Conservation (phyloP, 768 basidiomycete genomes). For the Infundibulicybe gibba region DNA sequence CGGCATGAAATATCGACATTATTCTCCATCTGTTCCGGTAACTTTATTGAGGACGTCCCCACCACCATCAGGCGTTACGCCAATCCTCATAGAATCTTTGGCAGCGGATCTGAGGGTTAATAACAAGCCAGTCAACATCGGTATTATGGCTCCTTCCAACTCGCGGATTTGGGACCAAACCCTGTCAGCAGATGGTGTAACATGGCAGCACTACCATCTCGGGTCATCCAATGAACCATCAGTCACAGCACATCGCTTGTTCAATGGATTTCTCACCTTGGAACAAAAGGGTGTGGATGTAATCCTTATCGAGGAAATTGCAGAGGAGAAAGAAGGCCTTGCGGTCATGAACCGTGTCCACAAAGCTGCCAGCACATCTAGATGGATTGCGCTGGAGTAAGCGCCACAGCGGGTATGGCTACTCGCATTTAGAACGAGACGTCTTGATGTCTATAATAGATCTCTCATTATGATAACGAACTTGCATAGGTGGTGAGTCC, state of each 20-base stretch:
- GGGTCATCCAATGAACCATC: conserved; percentile 55
- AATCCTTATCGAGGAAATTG: conserved; percentile 83
- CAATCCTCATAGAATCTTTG: conserved; percentile 29
- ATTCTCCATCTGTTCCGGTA: conserved; percentile 88
- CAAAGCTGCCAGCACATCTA: conserved; percentile 76
- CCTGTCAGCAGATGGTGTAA: conserved; percentile 30
- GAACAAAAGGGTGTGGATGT: conserved; percentile 74
- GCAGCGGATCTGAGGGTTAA: conserved; percentile 43
- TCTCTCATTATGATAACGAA: too few species aligned
- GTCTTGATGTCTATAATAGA: too few species aligned
- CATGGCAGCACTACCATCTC: conserved; percentile 55
- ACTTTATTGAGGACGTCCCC: conserved; percentile 61
- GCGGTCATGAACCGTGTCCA: conserved; percentile 93
- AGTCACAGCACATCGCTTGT: conserved; percentile 75
- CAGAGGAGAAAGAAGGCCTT: conserved; percentile 78
- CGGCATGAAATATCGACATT: conserved; percentile 99
- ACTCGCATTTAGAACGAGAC: too few species aligned
- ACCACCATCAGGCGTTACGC: conserved; percentile 30
- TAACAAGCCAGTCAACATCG: conserved; percentile 44
- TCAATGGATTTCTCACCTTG: conserved; percentile 81
- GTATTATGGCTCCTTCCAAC: conserved; percentile 65
- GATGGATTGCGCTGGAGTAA: conserved; percentile 24
- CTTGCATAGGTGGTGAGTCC: too few species aligned
- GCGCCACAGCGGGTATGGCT: background rate
- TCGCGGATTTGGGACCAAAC: conserved; percentile 36